A percentile compares a stretch with the other conserved stretches of the same genome.
Conservation (phyloP, 1,284 basidiomycete species). For the Cryptococcus jaspeensis region DNA sequence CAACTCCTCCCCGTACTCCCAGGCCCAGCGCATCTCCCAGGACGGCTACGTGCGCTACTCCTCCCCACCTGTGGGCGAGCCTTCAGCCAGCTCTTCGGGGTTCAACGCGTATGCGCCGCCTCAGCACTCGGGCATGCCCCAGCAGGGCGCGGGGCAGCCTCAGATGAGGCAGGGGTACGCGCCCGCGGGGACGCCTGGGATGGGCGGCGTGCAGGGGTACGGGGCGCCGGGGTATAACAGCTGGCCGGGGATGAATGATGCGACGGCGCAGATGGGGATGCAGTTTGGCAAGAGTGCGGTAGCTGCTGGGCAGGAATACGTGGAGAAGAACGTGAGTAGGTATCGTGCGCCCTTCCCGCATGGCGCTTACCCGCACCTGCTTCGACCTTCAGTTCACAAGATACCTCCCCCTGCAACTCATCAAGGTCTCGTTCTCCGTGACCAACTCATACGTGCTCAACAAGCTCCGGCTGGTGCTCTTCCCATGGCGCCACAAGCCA, state of each 20-base stretch:
- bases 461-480: conserved; percentile 86
- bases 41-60: conserved; percentile 50
- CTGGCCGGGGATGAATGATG: conserved; percentile 67
- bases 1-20: conserved; percentile 45
- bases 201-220: conserved; percentile 58
- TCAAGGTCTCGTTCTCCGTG: conserved; percentile 96
- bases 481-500: conserved; percentile 89
- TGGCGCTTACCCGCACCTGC: not conserved
- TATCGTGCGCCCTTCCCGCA: not conserved
- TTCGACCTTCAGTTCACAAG: conserved; percentile 65
- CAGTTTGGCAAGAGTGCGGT: conserved; percentile 92
- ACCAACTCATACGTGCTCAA: conserved; percentile 93
- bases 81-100: conserved; percentile 18
- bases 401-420: conserved; percentile 66
- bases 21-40: conserved; percentile 53
- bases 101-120: conserved; percentile 24
- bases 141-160: not conserved
- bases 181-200: conserved; percentile 29
- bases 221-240: conserved; percentile 26
- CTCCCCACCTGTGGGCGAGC: conserved; percentile 47
- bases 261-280: conserved; percentile 94
- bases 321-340: conserved; percentile 81
- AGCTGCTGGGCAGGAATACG: conserved; percentile 90
- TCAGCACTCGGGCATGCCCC: conserved; percentile 1
- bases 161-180: conserved; percentile 20